A percentile compares a stretch with the other conserved stretches of the same genome.
phyloP scores from a whole-genome alignment of 176 grass and related monocot genomes.

The Rhynchospora pubera region DNA sequence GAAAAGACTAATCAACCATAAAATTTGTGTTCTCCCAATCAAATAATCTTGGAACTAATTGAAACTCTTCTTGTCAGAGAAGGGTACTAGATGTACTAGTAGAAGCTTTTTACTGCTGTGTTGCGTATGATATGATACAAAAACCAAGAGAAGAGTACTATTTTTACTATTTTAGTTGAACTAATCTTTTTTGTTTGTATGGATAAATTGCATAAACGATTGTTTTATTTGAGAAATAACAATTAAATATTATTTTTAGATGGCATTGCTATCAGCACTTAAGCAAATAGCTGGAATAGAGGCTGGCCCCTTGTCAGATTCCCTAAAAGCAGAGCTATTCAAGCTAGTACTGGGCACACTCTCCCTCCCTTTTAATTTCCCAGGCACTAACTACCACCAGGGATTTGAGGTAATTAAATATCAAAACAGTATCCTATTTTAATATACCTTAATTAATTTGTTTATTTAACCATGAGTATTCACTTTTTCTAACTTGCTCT shows the following conservation, averaged over 20 bases:
- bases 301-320: constrained; percentile 65
- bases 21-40: not conserved
- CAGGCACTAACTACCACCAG: constrained; percentile 62
- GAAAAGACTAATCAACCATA: not conserved
- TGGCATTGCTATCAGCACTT: constrained; percentile 80
- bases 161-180: not conserved
- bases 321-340: constrained; percentile 76
- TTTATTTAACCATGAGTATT: not conserved
- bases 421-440: not conserved
- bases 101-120: not conserved
- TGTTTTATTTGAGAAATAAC: constrained; percentile 10
- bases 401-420: constrained; percentile 60
- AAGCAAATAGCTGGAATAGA: constrained; percentile 87
- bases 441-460: not conserved
- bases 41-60: not conserved
- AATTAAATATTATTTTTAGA: constrained; percentile 33
- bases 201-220: not conserved
- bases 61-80: not conserved
- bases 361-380: constrained; percentile 82
- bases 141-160: not conserved
- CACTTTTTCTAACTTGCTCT: constrained; percentile 1
- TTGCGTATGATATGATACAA: not conserved
- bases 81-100: not conserved
- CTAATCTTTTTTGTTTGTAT: not conserved
- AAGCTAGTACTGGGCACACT: constrained; percentile 86